phyloP scores from a whole-genome alignment of 352 stramenopile species.

The Nothophytophthora sp. region DNA sequence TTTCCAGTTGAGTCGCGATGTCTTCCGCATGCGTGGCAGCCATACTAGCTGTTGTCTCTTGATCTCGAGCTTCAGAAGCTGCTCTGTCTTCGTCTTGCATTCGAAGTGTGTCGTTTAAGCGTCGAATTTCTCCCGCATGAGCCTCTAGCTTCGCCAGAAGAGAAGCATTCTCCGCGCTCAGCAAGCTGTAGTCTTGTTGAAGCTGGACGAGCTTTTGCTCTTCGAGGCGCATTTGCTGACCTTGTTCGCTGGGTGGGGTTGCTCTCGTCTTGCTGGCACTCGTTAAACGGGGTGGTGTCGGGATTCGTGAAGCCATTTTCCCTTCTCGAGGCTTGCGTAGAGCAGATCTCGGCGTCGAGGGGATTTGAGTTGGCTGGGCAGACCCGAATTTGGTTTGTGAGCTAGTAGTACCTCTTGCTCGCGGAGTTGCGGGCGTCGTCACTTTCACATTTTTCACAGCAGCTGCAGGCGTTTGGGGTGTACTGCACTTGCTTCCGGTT shows the following conservation, averaged over 20 bases:
- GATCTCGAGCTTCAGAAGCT: conserved; percentile 15
- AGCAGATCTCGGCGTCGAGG: conserved; percentile 25
- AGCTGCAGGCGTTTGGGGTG: not conserved
- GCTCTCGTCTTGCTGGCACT: conserved; percentile 4
- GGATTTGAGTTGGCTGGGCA: conserved; percentile 26
- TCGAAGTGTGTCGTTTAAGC: conserved; percentile 18
- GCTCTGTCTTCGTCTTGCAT: conserved; percentile 32
- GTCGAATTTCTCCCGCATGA: conserved; percentile 18
- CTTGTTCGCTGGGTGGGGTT: not conserved
- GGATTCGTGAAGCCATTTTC: conserved; percentile 17
- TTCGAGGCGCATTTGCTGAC: conserved; percentile 5
- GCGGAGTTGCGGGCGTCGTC: not conserved
- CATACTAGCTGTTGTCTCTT: conserved; percentile 9
- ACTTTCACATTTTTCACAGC: conserved; percentile 1
- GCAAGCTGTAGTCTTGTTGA: conserved; percentile 14
- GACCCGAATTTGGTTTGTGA: conserved; percentile 1
- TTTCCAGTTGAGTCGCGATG: conserved; percentile 16
- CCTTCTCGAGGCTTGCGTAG: conserved; percentile 20
- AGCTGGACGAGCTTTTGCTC: conserved; percentile 18
- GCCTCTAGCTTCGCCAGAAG: conserved; percentile 21
- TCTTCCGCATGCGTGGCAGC: conserved; percentile 11
- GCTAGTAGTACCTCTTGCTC: not conserved
- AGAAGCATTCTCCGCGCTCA: conserved; percentile 25
- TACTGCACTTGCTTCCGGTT: not conserved
- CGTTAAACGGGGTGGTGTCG: conserved; percentile 10